phyloP scores from a whole-genome alignment of 208 protist genomes.

The Trichomonas tenax region DNA sequence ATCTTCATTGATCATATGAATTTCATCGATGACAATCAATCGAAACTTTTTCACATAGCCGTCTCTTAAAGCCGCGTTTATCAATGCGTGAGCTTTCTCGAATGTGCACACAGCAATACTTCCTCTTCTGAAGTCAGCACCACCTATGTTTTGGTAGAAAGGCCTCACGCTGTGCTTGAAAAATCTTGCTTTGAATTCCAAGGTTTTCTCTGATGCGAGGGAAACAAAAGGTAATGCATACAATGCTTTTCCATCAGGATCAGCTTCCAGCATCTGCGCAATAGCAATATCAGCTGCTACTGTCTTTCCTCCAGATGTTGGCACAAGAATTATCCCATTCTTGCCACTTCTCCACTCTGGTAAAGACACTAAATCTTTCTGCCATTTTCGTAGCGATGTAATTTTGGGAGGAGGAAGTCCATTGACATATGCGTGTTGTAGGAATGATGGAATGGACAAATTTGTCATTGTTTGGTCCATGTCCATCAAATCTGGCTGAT shows the following conservation, averaged over 20 bases:
- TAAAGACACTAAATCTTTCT: background rate
- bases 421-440: background rate
- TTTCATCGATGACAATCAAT: background rate
- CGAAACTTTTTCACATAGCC: background rate
- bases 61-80: background rate
- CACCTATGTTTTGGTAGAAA: conserved; percentile 6
- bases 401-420: background rate
- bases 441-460: background rate
- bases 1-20: background rate
- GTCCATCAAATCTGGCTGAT: background rate
- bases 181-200: background rate
- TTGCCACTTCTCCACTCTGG: background rate
- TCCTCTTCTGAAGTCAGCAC: background rate
- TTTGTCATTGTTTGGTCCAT: background rate
- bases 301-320: conserved; percentile 11
- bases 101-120: background rate
- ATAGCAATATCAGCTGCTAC: background rate
- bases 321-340: background rate
- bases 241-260: background rate
- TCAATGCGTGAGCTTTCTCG: background rate
- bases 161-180: background rate
- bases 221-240: conserved; percentile 3
- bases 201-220: background rate
- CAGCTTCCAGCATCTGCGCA: background rate
- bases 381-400: background rate